A percentile compares a stretch with the other conserved stretches of the same genome.
Conservation (phyloP, 208 protist species). For the Leishmania braziliensis region DNA sequence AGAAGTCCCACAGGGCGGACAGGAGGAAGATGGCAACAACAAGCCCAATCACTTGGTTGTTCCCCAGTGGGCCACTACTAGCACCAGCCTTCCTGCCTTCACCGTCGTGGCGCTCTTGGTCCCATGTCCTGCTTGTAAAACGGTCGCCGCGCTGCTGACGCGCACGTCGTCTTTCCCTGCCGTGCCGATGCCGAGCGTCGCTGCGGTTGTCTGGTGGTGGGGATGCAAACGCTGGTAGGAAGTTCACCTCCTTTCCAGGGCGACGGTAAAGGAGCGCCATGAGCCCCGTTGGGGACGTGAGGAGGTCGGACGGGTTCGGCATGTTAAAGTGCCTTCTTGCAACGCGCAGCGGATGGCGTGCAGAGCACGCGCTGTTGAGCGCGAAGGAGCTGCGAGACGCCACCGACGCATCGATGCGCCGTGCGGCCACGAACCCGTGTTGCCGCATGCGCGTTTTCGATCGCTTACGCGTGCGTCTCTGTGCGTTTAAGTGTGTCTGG, state of each 20-base stretch:
- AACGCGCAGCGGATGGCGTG: background rate
- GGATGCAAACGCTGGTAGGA: too few species aligned
- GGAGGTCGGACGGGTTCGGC: conserved; percentile 43
- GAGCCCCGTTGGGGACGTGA: conserved; percentile 69
- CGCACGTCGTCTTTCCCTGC: conserved; percentile 7
- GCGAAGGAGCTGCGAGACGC: background rate
- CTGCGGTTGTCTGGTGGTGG: background rate
- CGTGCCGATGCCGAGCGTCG: background rate
- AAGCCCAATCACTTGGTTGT: conserved; percentile 50
- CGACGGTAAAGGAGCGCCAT: conserved; percentile 70
- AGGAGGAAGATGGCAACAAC: conserved; percentile 66
- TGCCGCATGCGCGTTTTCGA: conserved; percentile 1
- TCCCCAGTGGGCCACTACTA: conserved; percentile 24
- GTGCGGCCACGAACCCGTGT: background rate
- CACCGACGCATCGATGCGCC: background rate
- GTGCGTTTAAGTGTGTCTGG: background rate
- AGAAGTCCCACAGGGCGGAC: conserved; percentile 71
- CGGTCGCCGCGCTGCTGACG: conserved; percentile 10
- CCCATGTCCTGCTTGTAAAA: background rate
- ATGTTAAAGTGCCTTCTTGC: conserved; percentile 27
- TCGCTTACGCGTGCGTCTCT: conserved; percentile 1
- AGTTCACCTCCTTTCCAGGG: conserved; percentile 7
- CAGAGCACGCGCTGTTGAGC: background rate
- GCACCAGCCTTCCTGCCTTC: background rate
- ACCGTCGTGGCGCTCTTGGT: background rate